phyloP scores from a whole-genome alignment of 768 basidiomycete genomes.

The Hydnomerulius pinastri region DNA sequence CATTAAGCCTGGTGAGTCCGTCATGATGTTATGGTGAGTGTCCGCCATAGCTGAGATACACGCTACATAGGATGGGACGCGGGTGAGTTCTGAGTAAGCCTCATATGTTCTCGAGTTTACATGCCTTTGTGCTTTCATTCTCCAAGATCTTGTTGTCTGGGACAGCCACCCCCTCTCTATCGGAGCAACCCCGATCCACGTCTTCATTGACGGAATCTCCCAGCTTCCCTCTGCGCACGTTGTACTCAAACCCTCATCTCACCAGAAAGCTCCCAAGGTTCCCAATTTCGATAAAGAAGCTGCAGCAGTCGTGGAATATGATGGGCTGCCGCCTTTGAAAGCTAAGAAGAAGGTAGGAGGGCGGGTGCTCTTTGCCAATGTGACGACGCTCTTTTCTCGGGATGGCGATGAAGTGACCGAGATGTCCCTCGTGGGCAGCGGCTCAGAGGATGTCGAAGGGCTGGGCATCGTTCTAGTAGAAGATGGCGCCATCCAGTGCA shows the following conservation, averaged over 20 bases:
- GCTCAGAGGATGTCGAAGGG: too few relatives aligned
- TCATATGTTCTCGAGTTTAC: background rate
- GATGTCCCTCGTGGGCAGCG: background rate
- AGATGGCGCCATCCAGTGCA: conserved; percentile 3
- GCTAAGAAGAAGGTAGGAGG: conserved; percentile 38
- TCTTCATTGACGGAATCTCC: conserved; percentile 77
- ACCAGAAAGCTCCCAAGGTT: conserved; percentile 51
- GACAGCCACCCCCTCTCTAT: conserved; percentile 71
- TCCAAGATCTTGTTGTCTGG: conserved; percentile 65
- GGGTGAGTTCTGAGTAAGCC: conserved; percentile 35
- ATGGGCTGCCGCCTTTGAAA: conserved; percentile 68
- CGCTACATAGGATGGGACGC: conserved; percentile 65
- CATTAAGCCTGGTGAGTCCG: conserved; percentile 40
- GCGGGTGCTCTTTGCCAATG: conserved; percentile 60
- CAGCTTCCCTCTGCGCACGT: conserved; percentile 52
- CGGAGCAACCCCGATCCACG: conserved; percentile 73
- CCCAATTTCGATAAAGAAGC: conserved; percentile 66
- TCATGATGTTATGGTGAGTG: background rate
- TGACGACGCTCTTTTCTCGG: conserved; percentile 47
- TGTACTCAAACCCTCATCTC: conserved; percentile 47
- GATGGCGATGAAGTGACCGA: conserved; percentile 14
- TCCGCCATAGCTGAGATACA: background rate
- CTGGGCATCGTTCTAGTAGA: conserved; percentile 3
- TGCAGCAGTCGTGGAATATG: conserved; percentile 53
- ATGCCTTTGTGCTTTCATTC: background rate